These are phyloP conservation scores for Arabidopsis lyrata DNA, from an alignment of 441 rosid genomes.

Conservation along the genomic window DNA sequence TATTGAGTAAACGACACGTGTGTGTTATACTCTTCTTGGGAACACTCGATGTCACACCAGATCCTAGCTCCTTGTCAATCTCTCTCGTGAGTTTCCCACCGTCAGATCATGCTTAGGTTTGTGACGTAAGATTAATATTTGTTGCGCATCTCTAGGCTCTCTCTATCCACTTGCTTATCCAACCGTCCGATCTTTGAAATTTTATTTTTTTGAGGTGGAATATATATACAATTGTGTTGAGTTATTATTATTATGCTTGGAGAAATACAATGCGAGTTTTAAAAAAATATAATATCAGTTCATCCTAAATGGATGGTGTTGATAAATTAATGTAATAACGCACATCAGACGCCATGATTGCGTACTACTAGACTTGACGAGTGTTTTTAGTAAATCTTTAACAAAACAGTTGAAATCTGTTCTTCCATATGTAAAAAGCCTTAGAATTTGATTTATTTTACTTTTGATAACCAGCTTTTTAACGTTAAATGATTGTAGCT, in stretches of 20 bases:
- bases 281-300: no score
- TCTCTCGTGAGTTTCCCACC: conserved; percentile 35
- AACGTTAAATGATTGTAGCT: background rate
- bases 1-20: background rate
- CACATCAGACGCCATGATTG: no score
- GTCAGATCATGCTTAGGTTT: conserved; percentile 39
- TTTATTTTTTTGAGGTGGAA: background rate
- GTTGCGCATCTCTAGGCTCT: conserved; percentile 43
- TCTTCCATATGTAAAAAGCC: background rate
- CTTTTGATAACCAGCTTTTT: background rate
- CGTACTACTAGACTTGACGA: background rate
- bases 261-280: no score
- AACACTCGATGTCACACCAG: conserved; percentile 36
- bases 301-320: no score
- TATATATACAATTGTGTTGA: background rate
- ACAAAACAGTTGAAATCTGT: background rate
- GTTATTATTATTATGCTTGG: no score
- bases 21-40: background rate
- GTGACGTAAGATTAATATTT: conserved; percentile 30
- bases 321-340: no score
- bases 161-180: conserved; percentile 36
- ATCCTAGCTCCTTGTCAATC: background rate
- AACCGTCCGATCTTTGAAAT: conserved; percentile 29
- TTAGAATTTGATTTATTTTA: background rate
- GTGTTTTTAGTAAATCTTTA: background rate